Conservation (phyloP, 345 rosid species). For the Lenwebbia sp. region DNA sequence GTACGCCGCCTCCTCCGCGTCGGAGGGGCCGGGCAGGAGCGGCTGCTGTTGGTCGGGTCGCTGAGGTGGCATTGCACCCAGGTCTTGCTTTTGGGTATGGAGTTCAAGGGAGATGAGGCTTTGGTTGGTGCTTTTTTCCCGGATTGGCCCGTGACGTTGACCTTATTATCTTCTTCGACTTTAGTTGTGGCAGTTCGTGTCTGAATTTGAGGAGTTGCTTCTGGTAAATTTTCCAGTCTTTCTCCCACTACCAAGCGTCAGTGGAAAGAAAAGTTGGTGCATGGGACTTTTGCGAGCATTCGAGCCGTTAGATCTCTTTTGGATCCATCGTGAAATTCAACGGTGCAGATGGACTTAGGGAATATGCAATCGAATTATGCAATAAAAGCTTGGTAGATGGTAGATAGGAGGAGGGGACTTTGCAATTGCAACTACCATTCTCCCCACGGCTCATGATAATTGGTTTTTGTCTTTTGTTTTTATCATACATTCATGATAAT, state of each 20-base stretch:
- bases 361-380: background rate
- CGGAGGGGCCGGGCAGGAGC: background rate
- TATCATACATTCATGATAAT: background rate
- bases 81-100: background rate
- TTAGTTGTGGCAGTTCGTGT: background rate
- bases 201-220: background rate
- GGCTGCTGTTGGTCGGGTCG: background rate
- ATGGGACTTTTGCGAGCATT: background rate
- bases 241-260: background rate
- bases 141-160: background rate
- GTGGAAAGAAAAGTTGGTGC: background rate
- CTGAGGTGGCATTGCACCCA: constrained; percentile 1
- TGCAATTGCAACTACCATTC: background rate
- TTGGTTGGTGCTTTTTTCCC: background rate
- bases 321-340: background rate
- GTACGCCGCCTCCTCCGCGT: constrained; percentile 17
- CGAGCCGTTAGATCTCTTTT: background rate
- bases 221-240: background rate
- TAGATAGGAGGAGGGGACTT: background rate
- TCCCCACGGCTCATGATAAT: background rate
- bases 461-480: background rate
- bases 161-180: background rate
- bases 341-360: background rate
- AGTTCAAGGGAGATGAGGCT: background rate
- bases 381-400: background rate